These are phyloP conservation scores for Kazachstania psychrophila DNA, from an alignment of 805 yeast species.

Conservation along the genomic window DNA sequence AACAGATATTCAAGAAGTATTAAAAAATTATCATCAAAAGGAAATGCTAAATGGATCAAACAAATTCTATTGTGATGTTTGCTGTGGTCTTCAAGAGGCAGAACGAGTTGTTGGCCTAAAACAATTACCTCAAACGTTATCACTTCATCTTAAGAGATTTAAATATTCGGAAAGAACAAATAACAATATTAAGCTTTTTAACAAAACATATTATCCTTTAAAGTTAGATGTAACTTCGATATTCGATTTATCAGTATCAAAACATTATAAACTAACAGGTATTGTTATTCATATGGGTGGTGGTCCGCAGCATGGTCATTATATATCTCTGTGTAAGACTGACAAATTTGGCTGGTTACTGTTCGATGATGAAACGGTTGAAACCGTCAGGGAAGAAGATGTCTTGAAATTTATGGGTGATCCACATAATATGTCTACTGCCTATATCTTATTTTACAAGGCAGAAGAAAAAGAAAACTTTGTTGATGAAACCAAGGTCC, in stretches of 20 bases:
- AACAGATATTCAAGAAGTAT: constrained; percentile 49
- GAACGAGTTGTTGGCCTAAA: constrained; percentile 79
- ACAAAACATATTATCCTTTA: constrained; percentile 73
- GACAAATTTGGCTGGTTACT: constrained; percentile 77
- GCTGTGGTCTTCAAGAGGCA: constrained; percentile 89
- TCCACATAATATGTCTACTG: constrained; percentile 77
- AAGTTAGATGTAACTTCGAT: constrained; percentile 54
- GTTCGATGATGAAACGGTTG: constrained; percentile 93
- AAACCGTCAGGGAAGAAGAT: constrained; percentile 69
- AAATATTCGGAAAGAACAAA: constrained; percentile 78
- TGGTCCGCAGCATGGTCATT: constrained; percentile 96
- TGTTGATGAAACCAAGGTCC: neutral
- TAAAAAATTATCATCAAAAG: constrained; percentile 52
- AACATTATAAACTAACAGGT: constrained; percentile 69
- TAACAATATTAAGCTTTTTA: constrained; percentile 75
- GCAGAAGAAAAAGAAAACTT: constrained; percentile 25
- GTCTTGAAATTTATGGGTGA: constrained; percentile 84
- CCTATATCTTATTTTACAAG: constrained; percentile 78
- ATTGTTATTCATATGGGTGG: constrained; percentile 94
- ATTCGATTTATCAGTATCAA: constrained; percentile 33
- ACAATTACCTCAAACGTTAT: constrained; percentile 64
- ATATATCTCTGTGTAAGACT: constrained; percentile 77
- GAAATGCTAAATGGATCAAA: constrained; percentile 80
- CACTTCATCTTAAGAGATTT: constrained; percentile 83
- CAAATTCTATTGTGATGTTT: constrained; percentile 85